Evolutionary conservation across 176 grass and related monocot genomes (phyloP).

Genomic region (Saccharum spontaneum): DNA sequence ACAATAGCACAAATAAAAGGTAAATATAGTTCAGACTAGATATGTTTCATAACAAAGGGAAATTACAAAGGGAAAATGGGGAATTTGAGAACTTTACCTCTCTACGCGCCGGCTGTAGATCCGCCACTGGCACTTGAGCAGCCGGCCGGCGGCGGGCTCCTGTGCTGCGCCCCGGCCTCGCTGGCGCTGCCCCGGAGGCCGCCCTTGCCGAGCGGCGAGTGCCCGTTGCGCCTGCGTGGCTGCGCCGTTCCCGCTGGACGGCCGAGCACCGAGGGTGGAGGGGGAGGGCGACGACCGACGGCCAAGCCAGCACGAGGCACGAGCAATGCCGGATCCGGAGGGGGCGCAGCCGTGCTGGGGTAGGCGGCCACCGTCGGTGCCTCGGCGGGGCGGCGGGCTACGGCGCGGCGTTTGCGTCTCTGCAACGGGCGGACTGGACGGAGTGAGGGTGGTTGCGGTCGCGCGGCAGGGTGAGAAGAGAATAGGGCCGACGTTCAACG

Average conservation of each 20-base stretch:
- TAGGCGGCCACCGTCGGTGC: background rate
- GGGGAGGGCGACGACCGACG: background rate
- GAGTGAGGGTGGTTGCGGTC: too few relatives aligned
- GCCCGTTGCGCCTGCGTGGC: background rate
- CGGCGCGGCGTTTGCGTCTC: background rate
- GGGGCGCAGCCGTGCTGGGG: background rate
- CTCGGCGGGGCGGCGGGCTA: background rate
- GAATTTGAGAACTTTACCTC: background rate
- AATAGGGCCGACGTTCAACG: too few relatives aligned
- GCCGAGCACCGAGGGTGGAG: background rate
- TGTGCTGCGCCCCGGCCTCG: background rate
- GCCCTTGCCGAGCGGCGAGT: background rate
- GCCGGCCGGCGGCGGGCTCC: background rate
- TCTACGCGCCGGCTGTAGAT: background rate
- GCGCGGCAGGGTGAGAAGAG: too few relatives aligned
- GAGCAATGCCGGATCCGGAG: background rate
- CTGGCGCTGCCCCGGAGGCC: background rate
- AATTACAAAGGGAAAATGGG: background rate
- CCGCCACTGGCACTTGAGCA: background rate
- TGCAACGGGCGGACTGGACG: background rate
- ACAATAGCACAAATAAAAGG: background rate
- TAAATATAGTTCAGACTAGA: background rate
- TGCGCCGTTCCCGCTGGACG: background rate
- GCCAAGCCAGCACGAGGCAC: background rate
- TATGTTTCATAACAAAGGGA: background rate